Percentiles rank a stretch among this genome's conserved stretches.
These are phyloP conservation scores for Leccinum aurantiacum DNA, from an alignment of 768 basidiomycete species.

Conservation along the genomic window DNA sequence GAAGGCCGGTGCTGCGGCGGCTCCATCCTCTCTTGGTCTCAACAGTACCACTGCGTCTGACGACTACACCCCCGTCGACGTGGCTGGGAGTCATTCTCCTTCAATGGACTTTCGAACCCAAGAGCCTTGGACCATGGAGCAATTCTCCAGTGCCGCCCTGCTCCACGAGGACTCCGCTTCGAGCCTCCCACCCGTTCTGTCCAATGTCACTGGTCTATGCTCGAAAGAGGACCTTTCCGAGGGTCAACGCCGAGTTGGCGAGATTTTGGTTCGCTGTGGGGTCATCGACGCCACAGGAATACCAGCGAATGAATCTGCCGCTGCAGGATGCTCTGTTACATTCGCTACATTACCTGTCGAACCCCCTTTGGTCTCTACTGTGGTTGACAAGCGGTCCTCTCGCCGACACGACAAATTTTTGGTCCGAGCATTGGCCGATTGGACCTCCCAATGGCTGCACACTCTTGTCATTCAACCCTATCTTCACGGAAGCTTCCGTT, in stretches of 20 bases:
- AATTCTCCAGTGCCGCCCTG: not conserved
- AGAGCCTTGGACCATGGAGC: constrained; percentile 1
- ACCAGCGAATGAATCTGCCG: not conserved
- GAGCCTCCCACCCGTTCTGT: not conserved
- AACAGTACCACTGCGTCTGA: constrained; percentile 1
- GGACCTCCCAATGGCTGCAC: constrained; percentile 30
- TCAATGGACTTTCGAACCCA: constrained; percentile 9
- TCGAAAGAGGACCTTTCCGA: constrained; percentile 11
- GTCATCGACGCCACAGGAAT: constrained; percentile 12
- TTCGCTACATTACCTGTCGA: not conserved
- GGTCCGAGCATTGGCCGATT: constrained; percentile 19
- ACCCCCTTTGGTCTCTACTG: not conserved
- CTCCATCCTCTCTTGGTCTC: constrained; percentile 13
- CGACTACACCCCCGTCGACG: not conserved
- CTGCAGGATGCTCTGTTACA: not conserved
- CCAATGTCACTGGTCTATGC: not conserved
- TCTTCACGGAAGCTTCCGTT: constrained; percentile 14
- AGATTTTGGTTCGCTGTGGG: constrained; percentile 23
- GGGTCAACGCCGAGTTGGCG: constrained; percentile 20
- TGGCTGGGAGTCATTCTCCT: constrained; percentile 1
- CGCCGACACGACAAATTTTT: constrained; percentile 7
- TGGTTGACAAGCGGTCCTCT: not conserved
- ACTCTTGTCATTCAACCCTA: constrained; percentile 25
- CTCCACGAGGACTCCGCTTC: constrained; percentile 1
- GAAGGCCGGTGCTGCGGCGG: constrained; percentile 7